Base-by-base conservation (phyloP, 768 basidiomycete species). In the Mycena amicta region DNA sequence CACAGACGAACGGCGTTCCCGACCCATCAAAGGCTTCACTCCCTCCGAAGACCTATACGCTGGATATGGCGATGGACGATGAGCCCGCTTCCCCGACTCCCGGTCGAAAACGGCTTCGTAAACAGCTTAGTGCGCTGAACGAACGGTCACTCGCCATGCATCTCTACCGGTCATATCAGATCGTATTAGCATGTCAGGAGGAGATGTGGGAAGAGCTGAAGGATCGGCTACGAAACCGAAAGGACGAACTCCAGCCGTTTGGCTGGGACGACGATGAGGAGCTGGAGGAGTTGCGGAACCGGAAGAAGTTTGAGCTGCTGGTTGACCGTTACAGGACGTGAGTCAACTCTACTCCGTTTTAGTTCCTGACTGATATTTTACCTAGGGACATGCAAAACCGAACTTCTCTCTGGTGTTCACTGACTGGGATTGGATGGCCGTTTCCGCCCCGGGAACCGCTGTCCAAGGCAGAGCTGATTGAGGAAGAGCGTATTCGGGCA, bases 121-220 rank as follows among this genome's bases (percentile, higher is more conserved):
- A 78, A 28, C 77, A 77, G 53, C 71, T 87, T 4, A 72, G 72
- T 54, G 70, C 69, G 26, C 68, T 88, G 61, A 84, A 74, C 57
- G 83, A 87, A 53, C 80, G 85, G 43, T 85, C 85, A 2, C 76
- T 88, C 27, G 86, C 87, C 0, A 87, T 89, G 85, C 88, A 90
- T 56, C 77, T 90, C 3, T 84, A 87, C 64, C 76, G 79, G 60
- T 81, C 83, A n/a, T 88, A 82, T 59, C 81, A 84, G 62, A 70
- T 72, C 20, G 83, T 90, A 6, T 68, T 88, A 13, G 86, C 85
- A 13, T 87, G 85, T 62, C 82, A 86, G 68, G 88, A 89, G 66
- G 82, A 86, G 27, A 88, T 90, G 86, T 90, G 88, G 87, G 88
- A 89, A 60, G 87, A 88, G 54, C 75, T 90, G 50, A 80, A 81